Percentiles rank a stretch among this genome's conserved stretches.
Evolutionary conservation across 257 asterid species (phyloP).

Genomic region (Salvia splendens): DNA sequence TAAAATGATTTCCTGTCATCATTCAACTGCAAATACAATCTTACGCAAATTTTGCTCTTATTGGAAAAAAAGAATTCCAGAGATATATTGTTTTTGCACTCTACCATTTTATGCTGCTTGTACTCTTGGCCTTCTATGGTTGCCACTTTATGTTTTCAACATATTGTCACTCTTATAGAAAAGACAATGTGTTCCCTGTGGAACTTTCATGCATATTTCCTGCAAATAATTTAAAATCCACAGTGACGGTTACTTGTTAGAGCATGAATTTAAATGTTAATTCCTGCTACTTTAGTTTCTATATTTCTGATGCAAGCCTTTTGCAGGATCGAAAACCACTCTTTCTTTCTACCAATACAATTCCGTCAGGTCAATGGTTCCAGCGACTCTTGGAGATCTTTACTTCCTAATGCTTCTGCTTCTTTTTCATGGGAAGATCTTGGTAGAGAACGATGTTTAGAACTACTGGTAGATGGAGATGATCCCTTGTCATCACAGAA

Average conservation of each 20-base stretch:
- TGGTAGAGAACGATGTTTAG: slow-evolving; percentile 72
- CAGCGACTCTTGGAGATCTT: slow-evolving; percentile 73
- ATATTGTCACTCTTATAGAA: slow-evolving; percentile 2
- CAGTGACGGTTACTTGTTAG: neutral
- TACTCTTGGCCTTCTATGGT: slow-evolving; percentile 4
- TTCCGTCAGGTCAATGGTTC: slow-evolving; percentile 88
- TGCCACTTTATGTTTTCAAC: neutral
- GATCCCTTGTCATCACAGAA: slow-evolving; percentile 61
- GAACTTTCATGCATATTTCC: slow-evolving; percentile 16
- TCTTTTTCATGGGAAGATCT: slow-evolving; percentile 96
- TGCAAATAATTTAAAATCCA: slow-evolving; percentile 20
- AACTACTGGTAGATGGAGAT: slow-evolving; percentile 73
- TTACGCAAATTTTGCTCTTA: neutral
- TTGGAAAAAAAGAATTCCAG: neutral
- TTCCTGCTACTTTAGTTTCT: slow-evolving; percentile 19
- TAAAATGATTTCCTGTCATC: slow-evolving; percentile 4
- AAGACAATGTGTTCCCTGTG: neutral
- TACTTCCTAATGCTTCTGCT: slow-evolving; percentile 81
- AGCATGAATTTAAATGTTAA: slow-evolving; percentile 10
- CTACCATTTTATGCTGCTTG: neutral
- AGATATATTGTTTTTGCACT: neutral
- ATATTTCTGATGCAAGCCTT: slow-evolving; percentile 33
- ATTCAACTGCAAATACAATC: neutral
- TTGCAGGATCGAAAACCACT: slow-evolving; percentile 91
- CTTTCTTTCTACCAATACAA: slow-evolving; percentile 71